phyloP scores from a whole-genome alignment of 768 basidiomycete species.

The Lyophyllum semitale region DNA sequence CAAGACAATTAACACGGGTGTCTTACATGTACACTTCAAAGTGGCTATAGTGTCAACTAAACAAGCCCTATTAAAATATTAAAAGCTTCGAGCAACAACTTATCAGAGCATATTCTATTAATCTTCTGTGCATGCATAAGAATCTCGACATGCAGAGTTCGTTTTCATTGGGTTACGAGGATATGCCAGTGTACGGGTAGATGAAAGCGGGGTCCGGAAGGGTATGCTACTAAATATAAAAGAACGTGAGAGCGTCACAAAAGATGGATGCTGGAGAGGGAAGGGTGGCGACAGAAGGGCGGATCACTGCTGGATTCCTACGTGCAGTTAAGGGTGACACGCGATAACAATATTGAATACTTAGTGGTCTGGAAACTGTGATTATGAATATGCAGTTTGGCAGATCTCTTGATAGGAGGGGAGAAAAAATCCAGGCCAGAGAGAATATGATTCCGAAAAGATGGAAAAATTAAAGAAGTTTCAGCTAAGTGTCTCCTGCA shows the following conservation, averaged over 20 bases:
- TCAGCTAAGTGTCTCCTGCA: slow-evolving; percentile 1
- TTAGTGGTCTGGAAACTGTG: slow-evolving; percentile 2
- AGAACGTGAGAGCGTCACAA: neutral
- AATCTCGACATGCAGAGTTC: neutral
- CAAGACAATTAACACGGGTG: too few relatives aligned
- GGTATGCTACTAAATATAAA: slow-evolving; percentile 2
- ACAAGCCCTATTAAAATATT: too few relatives aligned
- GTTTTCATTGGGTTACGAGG: neutral
- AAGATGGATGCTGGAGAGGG: neutral
- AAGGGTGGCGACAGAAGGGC: slow-evolving; percentile 1
- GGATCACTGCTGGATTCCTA: neutral
- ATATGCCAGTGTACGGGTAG: neutral
- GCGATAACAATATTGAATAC: slow-evolving; percentile 9
- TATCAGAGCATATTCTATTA: too few relatives aligned
- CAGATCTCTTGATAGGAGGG: neutral
- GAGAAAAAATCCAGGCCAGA: neutral
- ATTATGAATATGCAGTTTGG: slow-evolving; percentile 10
- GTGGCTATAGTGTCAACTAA: too few relatives aligned
- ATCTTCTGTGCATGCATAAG: neutral
- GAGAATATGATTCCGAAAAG: neutral
- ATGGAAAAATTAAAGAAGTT: neutral
- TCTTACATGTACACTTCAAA: too few relatives aligned
- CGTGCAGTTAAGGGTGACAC: neutral
- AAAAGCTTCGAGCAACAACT: too few relatives aligned
- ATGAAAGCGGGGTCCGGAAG: neutral